Percentiles rank a stretch among this genome's conserved stretches.
Evolutionary conservation across 306 rosid genomes (phyloP).

Genomic region (Trifolium pratense): DNA sequence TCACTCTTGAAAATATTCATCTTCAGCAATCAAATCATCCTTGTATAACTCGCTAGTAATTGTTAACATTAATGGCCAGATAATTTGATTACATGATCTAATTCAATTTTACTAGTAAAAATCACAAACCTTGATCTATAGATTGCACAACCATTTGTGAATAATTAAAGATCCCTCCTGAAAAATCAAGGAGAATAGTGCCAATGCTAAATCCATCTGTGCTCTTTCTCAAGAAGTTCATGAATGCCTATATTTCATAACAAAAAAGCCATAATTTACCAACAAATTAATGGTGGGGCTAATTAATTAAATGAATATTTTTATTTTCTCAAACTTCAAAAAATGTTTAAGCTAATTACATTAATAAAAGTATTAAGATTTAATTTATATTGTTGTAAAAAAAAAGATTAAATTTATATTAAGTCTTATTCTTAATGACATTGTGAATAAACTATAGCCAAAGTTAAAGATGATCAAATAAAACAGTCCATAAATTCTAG

Average conservation of each 20-base stretch:
- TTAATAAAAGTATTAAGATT: no score
- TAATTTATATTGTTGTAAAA: no score
- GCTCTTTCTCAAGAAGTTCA: slow-evolving; percentile 83
- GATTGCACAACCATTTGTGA: slow-evolving; percentile 81
- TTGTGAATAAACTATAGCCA: not conserved
- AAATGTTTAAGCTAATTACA: no score
- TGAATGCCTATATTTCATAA: slow-evolving; percentile 54
- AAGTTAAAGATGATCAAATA: not conserved
- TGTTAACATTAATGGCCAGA: not conserved
- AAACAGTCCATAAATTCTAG: no score
- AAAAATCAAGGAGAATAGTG: slow-evolving; percentile 67
- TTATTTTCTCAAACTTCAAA: not conserved
- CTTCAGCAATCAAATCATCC: no score
- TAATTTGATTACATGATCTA: slow-evolving; percentile 11
- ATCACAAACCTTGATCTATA: slow-evolving; percentile 75
- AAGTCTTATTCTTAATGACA: no score
- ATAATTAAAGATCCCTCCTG: slow-evolving; percentile 71
- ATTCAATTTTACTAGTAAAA: slow-evolving; percentile 26
- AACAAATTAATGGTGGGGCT: not conserved
- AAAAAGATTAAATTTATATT: no score
- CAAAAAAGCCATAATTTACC: not conserved
- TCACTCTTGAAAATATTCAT: no score
- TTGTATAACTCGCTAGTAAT: no score
- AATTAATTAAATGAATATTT: not conserved
- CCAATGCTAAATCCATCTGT: slow-evolving; percentile 87